Evolutionary conservation across 2,329 filamentous ascomycete genomes (phyloP), one percentile per base, ranked within the genome.

Genomic region (Sphaerulina vaccinii): DNA sequence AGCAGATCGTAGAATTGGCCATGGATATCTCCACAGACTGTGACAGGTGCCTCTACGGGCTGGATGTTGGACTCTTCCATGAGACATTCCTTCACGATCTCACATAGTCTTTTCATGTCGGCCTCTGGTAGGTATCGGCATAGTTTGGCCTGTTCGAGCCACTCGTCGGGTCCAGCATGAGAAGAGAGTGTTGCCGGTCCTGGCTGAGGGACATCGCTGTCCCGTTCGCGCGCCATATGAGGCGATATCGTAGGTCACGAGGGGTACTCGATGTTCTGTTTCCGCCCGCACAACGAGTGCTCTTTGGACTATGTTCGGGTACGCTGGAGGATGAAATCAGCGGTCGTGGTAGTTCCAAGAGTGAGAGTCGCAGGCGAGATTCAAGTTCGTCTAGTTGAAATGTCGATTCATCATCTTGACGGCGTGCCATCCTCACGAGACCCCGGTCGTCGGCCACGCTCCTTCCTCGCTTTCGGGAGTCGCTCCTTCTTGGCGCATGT

Each of bases 21-120:
- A 73, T 99, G 93, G 57, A 99, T 97, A 70, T 99, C 93, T 68
- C 93, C 93, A 68, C 93, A 97, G 58, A 99, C 87, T 4, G 93
- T 99, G 57, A 99, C 93, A 5, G 93, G 93, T 0, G 93, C 96
- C 48, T 87, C 84, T 16, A 99, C 92, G n/a, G 93, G 93, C 71
- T 97, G 93, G 54, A 99, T 97, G 70, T 99, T 99, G 60, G 91
- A 96, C 75, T 99, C 93, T 79, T 99, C 93, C 93, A 99, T 99
- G 65, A 99, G 80, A 61, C 90, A 95, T 74, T 97, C 93, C 77
- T 99, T 99, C 55, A 97, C 93, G 69, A 95, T 95, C 76, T 99
- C 93, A 71, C 93, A 99, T 42, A 99, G 81, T 72, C 95, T 88
- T 79, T 99, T 99, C 93, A 99, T 99, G 67, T 95, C 90, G 57